Conservation (phyloP, 305 asterid species). For the Fraxinus platypoda region DNA sequence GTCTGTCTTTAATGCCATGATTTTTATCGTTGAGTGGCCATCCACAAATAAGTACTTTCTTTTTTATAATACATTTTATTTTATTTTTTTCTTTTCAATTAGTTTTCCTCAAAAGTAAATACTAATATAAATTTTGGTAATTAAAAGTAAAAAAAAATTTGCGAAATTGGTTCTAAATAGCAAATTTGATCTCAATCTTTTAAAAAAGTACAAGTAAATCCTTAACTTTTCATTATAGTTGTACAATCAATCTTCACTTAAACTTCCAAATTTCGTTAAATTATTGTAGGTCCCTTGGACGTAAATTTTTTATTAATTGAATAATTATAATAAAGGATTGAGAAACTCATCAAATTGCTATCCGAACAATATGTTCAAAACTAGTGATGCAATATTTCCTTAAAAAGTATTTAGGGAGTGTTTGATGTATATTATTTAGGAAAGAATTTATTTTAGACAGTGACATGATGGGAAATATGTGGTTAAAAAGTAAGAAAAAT, state of each 20-base stretch:
- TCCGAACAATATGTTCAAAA: not conserved
- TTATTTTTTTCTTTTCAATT: too few species aligned
- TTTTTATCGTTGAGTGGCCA: not conserved
- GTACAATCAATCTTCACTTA: not conserved
- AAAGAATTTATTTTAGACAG: too few species aligned
- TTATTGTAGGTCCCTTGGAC: not conserved
- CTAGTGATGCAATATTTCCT: not conserved
- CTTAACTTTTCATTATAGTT: not conserved
- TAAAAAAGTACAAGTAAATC: not conserved
- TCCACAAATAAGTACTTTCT: not conserved
- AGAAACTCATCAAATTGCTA: not conserved
- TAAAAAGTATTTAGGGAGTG: too few species aligned
- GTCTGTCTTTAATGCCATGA: conserved; percentile 5
- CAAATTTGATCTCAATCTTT: not conserved
- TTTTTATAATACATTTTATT: not conserved
- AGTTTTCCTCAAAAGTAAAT: not conserved
- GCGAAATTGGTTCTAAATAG: not conserved
- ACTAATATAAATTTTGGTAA: not conserved
- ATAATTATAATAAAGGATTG: not conserved
- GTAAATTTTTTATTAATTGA: too few species aligned
- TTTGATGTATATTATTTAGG: too few species aligned
- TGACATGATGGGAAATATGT: too few species aligned
- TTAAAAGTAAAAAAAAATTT: not conserved
- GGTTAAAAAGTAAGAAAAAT: too few species aligned
- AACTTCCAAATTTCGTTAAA: not conserved